Percentiles rank a stretch among this genome's conserved stretches.
These are phyloP conservation scores for Cucurbita argyrosperma DNA, from an alignment of 306 rosid genomes.

Conservation along the genomic window DNA sequence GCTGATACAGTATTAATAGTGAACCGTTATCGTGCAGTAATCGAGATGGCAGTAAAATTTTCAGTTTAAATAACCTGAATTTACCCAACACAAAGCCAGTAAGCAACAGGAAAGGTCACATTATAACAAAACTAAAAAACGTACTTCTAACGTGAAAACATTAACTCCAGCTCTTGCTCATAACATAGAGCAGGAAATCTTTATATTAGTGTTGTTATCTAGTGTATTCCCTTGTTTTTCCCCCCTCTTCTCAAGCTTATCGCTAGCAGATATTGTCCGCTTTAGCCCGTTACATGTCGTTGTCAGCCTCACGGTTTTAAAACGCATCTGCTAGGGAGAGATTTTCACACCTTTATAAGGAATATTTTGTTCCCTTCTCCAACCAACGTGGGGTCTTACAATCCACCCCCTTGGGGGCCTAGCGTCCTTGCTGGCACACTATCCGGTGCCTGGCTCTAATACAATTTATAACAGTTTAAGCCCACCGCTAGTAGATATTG, in stretches of 20 bases:
- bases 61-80: background rate
- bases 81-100: background rate
- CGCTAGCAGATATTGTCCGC: too few relatives aligned
- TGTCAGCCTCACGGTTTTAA: too few relatives aligned
- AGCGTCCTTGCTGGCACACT: too few relatives aligned
- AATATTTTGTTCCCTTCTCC: too few relatives aligned
- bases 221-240: background rate
- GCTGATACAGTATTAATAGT: background rate
- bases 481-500: too few relatives aligned
- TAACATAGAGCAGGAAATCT: background rate
- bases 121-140: background rate
- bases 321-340: too few relatives aligned
- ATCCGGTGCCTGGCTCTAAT: too few relatives aligned
- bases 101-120: background rate
- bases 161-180: background rate
- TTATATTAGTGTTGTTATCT: background rate
- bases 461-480: too few relatives aligned
- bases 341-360: too few relatives aligned
- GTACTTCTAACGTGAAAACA: background rate
- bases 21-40: background rate
- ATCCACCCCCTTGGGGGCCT: too few relatives aligned
- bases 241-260: background rate
- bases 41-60: background rate
- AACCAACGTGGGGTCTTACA: too few relatives aligned
- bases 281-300: too few relatives aligned